phyloP scores from a whole-genome alignment of 2,329 filamentous ascomycete genomes.

The Colletotrichum australisinense region DNA sequence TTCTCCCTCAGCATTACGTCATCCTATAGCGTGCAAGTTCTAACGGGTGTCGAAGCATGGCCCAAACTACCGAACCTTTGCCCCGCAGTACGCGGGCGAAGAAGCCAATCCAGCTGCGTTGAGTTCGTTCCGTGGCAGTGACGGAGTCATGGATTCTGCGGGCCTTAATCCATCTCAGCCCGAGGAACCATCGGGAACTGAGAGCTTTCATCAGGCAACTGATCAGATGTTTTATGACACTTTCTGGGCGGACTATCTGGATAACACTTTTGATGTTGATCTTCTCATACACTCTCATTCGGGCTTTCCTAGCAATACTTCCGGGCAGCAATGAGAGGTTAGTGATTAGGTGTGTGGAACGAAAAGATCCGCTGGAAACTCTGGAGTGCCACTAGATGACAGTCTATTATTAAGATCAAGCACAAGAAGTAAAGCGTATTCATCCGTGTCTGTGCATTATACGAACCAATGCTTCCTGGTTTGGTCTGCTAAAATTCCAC shows the following conservation, averaged over 20 bases:
- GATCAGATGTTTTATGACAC: conserved; percentile 10
- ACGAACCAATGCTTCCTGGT: no score
- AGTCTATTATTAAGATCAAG: no score
- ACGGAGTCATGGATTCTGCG: neutral
- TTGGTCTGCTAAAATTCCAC: no score
- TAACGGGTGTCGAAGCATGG: neutral
- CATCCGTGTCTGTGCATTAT: no score
- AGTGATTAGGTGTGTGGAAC: neutral
- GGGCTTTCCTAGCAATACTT: neutral
- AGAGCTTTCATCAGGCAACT: neutral
- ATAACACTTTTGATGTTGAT: conserved; percentile 10
- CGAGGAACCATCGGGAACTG: neutral
- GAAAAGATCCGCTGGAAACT: neutral
- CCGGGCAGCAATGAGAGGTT: neutral
- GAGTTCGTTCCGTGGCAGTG: neutral
- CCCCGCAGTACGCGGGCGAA: neutral
- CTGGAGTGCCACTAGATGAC: neutral
- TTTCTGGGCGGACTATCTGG: conserved; percentile 9
- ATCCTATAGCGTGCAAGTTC: no score
- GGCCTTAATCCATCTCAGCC: neutral
- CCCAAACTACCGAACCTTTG: neutral
- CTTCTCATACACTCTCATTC: conserved; percentile 8
- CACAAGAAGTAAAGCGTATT: no score
- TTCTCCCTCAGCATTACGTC: neutral
- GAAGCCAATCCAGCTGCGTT: neutral